Evolutionary conservation across 2,329 filamentous ascomycete species (phyloP).

Genomic region (Trichoderma semiorbis): DNA sequence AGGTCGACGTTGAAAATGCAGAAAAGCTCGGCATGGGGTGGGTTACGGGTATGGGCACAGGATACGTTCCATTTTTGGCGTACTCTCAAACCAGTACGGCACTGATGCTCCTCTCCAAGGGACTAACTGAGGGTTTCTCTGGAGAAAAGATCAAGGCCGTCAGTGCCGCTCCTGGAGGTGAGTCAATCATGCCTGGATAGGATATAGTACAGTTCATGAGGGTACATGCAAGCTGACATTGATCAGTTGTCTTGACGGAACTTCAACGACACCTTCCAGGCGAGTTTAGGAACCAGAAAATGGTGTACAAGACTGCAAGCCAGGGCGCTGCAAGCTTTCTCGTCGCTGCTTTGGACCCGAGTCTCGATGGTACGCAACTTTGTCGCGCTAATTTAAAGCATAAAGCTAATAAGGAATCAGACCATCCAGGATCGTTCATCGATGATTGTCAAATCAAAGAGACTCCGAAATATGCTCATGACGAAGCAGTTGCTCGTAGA

Average conservation of each 20-base stretch:
- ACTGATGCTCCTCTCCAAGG: constrained; percentile 5
- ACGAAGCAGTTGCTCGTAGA: not conserved
- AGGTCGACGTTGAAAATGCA: not conserved
- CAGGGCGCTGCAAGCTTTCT: constrained; percentile 16
- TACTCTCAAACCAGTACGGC: constrained; percentile 11
- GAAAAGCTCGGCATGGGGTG: constrained; percentile 7
- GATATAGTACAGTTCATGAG: no score
- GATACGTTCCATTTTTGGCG: constrained; percentile 9
- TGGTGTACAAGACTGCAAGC: constrained; percentile 4
- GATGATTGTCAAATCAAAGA: constrained; percentile 3
- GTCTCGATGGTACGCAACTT: not conserved
- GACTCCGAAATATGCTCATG: not conserved
- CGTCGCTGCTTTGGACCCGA: constrained; percentile 11
- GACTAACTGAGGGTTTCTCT: not conserved
- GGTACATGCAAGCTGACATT: not conserved
- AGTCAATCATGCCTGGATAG: not conserved
- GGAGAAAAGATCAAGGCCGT: not conserved
- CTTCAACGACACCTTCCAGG: constrained; percentile 4
- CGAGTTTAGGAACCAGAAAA: constrained; percentile 9
- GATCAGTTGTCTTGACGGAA: constrained; percentile 10
- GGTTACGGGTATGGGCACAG: not conserved
- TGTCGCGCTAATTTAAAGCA: no score
- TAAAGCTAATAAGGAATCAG: not conserved
- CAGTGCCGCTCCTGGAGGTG: constrained; percentile 9
- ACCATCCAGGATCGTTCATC: not conserved